A percentile compares a stretch with the other conserved stretches of the same genome.
phyloP scores from a whole-genome alignment of 2,329 filamentous ascomycete species.

The Colletotrichum magnum region DNA sequence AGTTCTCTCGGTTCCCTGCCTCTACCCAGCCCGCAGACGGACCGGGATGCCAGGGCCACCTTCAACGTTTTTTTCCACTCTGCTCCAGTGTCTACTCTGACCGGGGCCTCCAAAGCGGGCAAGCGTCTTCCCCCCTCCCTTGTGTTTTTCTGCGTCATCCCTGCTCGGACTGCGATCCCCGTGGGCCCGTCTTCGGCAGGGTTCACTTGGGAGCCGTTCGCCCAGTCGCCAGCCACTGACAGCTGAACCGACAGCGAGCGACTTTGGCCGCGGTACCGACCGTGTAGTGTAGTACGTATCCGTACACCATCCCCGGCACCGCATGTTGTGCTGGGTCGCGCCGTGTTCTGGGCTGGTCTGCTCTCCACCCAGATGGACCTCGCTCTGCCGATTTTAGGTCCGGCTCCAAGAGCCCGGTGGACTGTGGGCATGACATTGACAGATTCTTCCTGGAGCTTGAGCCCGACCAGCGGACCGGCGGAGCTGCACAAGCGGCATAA shows the following conservation, averaged over 20 bases:
- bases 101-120: conserved; percentile 19
- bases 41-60: conserved; percentile 23
- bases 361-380: conserved; percentile 30
- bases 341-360: conserved; percentile 32
- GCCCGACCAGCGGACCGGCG: not conserved
- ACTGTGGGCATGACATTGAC: conserved; percentile 24
- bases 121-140: conserved; percentile 23
- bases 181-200: conserved; percentile 30
- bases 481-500: conserved; percentile 22
- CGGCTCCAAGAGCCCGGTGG: conserved; percentile 35
- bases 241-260: conserved; percentile 10
- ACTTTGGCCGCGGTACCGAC: conserved; percentile 13
- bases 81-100: conserved; percentile 17
- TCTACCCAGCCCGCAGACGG: conserved; percentile 5
- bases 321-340: conserved; percentile 6
- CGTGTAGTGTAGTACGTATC: conserved; percentile 8
- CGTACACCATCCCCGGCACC: conserved; percentile 4
- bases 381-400: conserved; percentile 30
- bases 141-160: conserved; percentile 25
- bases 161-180: conserved; percentile 30
- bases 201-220: conserved; percentile 22
- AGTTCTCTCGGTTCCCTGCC: not conserved
- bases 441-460: not conserved
- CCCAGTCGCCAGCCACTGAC: conserved; percentile 32
- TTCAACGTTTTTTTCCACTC: conserved; percentile 14